Base-by-base conservation (phyloP, 495 filamentous ascomycete genomes). In the Neurospora discreta region DNA sequence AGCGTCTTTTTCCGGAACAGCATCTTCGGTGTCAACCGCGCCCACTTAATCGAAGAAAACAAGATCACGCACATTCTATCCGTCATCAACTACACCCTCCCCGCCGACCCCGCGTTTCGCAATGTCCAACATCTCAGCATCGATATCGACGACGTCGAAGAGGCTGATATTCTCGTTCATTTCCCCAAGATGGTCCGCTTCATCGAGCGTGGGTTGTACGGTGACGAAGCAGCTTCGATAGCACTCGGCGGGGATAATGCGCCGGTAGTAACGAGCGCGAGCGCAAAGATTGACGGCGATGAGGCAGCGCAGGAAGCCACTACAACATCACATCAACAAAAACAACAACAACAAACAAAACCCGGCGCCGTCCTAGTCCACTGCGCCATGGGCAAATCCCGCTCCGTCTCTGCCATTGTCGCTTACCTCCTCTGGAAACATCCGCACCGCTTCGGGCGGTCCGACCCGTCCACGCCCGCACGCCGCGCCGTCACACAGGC, bases 381-480 rank as follows among this genome's bases (percentile, higher is more conserved):
- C 81, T 98, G 95, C 86, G 94, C 93, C 39, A 97, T 97, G 93
- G 95, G 95, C 40, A 95, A 94, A 82, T 97, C 93, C 69, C 92
- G 95, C 68, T 98, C 94, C 30, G 90, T 93, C 73, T 89, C 93
- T 60, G 85, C 93, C 74, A 85, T 93, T 73, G 86, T 95, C 70
- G 94, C 96, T 76, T 97, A 93, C 81, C 83, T 98, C 69, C 90
- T 97, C 77, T 89, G 90, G 82, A 86, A 85, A 70, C 79, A 85
- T 69, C 81, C 84, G 30, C 77, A 83, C 41, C 82, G 83, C 68
- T 86, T 84, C 69, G 74, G 75, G 20, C 71, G 76, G 71, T 16
- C 80, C 70, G 68, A 74, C 77, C 76, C 69, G 39, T 77, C 71
- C 20, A 73, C 76, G 74, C 75, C 71, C 8, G 42, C 75, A 1